A percentile compares a stretch with the other conserved stretches of the same genome.
phyloP scores from a whole-genome alignment of 306 rosid genomes.

The Casuarina equisetifolia region DNA sequence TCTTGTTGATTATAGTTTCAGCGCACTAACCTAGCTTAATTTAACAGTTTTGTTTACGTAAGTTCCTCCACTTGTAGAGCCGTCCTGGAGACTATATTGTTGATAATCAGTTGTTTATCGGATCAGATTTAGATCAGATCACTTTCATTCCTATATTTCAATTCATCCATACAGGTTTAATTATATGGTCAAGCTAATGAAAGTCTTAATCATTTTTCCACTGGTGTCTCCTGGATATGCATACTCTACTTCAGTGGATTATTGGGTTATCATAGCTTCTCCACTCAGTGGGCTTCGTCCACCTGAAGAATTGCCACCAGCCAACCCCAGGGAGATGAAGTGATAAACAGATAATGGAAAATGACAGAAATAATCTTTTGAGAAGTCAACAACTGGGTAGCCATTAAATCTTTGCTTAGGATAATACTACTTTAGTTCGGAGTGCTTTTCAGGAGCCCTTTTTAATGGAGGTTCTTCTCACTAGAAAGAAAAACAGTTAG shows the following conservation, averaged over 20 bases:
- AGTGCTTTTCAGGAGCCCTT: background rate
- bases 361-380: background rate
- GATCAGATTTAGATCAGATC: background rate
- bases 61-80: background rate
- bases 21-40: background rate
- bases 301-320: background rate
- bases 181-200: background rate
- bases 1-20: background rate
- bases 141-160: background rate
- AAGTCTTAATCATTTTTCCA: background rate
- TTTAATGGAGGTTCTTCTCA: background rate
- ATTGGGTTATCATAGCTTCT: background rate
- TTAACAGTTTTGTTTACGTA: background rate
- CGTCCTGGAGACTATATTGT: background rate
- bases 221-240: background rate
- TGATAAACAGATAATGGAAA: background rate
- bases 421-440: slow-evolving; percentile 2
- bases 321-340: background rate
- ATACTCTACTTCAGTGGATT: background rate
- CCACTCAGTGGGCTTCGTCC: too few species aligned
- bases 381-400: background rate
- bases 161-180: background rate
- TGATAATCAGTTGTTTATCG: background rate
- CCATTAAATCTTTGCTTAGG: background rate
- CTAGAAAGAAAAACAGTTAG: background rate